Conservation (phyloP, 306 rosid genomes). For the Senna siamea region DNA sequence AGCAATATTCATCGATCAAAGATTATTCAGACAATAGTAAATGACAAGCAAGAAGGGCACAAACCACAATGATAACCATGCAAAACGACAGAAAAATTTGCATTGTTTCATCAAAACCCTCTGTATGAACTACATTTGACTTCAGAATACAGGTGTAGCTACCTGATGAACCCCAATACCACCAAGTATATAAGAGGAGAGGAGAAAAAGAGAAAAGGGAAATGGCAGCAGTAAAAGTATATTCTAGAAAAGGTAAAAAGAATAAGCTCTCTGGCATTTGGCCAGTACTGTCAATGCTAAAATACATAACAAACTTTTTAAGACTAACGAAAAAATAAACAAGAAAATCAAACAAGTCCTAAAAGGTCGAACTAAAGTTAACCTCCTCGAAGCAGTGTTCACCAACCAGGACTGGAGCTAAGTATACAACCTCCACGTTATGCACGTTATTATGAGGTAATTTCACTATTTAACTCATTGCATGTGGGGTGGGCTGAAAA, state of each 20-base stretch:
- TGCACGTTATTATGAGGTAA: conserved; percentile 48
- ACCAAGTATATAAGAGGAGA: too few relatives aligned
- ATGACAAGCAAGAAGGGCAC: background rate
- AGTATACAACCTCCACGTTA: conserved; percentile 52
- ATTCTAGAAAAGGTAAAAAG: too few relatives aligned
- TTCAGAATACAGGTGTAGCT: conserved; percentile 52
- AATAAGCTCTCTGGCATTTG: conserved; percentile 55
- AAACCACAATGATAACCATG: conserved; percentile 11
- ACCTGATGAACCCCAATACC: too few relatives aligned
- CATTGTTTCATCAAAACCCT: conserved; percentile 44
- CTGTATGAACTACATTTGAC: conserved; percentile 39
- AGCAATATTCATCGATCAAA: background rate
- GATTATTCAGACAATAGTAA: background rate
- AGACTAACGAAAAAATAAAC: conserved; percentile 25
- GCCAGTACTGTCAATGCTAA: conserved; percentile 47
- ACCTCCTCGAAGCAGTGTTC: conserved; percentile 48
- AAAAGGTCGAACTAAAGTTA: conserved; percentile 55
- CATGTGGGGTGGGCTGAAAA: conserved; percentile 19
- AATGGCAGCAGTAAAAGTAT: too few relatives aligned
- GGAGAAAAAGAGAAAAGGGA: too few relatives aligned
- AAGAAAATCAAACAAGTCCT: conserved; percentile 41
- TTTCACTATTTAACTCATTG: conserved; percentile 43
- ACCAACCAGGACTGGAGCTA: conserved; percentile 43
- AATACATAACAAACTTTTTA: conserved; percentile 36
- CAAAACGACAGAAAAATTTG: background rate